Evolutionary conservation across 257 asterid genomes (phyloP).

Genomic region (Rubia yunnanensis): DNA sequence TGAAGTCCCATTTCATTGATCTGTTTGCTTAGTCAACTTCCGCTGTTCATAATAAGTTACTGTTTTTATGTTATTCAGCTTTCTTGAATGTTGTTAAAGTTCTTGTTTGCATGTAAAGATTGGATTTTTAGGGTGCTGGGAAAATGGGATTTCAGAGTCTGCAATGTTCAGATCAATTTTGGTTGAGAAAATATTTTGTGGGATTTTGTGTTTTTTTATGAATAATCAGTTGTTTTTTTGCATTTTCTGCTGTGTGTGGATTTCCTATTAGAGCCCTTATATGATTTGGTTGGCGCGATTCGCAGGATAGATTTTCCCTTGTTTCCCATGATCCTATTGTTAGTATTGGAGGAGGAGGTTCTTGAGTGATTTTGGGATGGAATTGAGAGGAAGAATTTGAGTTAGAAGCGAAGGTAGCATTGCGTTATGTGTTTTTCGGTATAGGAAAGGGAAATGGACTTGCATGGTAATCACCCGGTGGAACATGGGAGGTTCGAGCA

Average conservation of each 20-base stretch:
- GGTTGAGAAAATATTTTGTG: neutral
- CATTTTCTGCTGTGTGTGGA: constrained; percentile 1
- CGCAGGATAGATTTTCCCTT: neutral
- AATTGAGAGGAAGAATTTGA: neutral
- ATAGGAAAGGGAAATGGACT: constrained; percentile 45
- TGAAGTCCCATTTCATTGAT: neutral
- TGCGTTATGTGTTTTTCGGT: neutral
- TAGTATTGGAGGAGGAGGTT: neutral
- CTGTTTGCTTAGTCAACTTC: constrained; percentile 1
- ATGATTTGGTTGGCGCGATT: constrained; percentile 1
- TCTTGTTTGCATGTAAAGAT: neutral
- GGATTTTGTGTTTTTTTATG: neutral
- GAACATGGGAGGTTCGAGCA: constrained; percentile 89
- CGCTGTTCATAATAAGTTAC: neutral
- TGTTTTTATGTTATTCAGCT: neutral
- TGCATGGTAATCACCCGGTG: constrained; percentile 49
- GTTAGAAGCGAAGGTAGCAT: neutral
- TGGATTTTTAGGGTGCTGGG: neutral
- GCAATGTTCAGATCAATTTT: neutral
- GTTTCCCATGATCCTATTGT: neutral
- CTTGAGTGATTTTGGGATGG: neutral
- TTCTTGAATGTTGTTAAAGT: neutral
- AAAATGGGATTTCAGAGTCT: neutral
- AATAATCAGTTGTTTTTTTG: neutral
- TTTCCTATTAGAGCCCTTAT: neutral